Percentiles rank a stretch among this genome's conserved stretches.
These are phyloP conservation scores for Canavalia gladiata DNA, from an alignment of 306 rosid species.

Conservation along the genomic window DNA sequence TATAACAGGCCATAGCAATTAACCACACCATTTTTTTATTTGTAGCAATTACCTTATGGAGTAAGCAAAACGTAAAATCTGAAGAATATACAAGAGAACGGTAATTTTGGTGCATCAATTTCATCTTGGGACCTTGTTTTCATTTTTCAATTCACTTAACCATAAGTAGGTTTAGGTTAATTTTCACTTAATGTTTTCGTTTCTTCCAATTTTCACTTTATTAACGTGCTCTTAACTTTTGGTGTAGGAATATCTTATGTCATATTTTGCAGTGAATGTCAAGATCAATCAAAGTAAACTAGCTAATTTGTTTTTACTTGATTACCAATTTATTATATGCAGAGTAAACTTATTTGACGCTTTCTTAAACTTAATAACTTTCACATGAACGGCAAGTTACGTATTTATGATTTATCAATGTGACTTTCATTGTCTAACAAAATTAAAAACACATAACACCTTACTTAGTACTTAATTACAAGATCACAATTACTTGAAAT, in stretches of 20 bases:
- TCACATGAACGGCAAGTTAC: not conserved
- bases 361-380: slow-evolving; percentile 37
- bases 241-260: slow-evolving; percentile 42
- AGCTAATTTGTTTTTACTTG: slow-evolving; percentile 13
- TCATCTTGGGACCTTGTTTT: slow-evolving; percentile 12
- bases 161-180: slow-evolving; percentile 34
- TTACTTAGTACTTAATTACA: not conserved
- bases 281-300: slow-evolving; percentile 36
- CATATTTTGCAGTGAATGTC: slow-evolving; percentile 43
- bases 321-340: slow-evolving; percentile 8
- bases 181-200: slow-evolving; percentile 30
- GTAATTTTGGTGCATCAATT: slow-evolving; percentile 29
- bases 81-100: slow-evolving; percentile 14
- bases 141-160: slow-evolving; percentile 8
- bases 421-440: slow-evolving; percentile 1
- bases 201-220: slow-evolving; percentile 29
- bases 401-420: not conserved
- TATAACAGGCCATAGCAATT: not conserved
- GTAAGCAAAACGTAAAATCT: not conserved
- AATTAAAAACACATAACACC: not conserved
- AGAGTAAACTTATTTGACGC: slow-evolving; percentile 24
- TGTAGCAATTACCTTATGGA: not conserved
- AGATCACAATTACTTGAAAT: slow-evolving; percentile 23
- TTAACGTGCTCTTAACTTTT: slow-evolving; percentile 1
- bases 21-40: not conserved